Base-by-base conservation (phyloP, 1,284 basidiomycete genomes). In the Cronartium quercuum region DNA sequence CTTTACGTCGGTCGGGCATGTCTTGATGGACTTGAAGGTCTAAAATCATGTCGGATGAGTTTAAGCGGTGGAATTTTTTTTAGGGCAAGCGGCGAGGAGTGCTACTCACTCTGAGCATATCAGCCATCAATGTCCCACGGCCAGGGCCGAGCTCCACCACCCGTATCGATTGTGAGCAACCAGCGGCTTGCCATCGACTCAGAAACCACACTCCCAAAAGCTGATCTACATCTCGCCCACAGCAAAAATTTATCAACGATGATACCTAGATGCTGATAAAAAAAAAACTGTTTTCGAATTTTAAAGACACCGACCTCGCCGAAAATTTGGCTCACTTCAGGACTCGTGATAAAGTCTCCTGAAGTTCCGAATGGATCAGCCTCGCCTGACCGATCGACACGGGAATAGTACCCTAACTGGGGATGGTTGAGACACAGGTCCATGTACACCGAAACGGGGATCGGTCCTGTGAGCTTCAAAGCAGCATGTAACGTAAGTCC, bases 281-380 rank as follows among this genome's bases (percentile, higher is more conserved):
- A 18, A 18, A 0, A 41, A 29, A 34, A 2, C 6, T 62, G 7
- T 10, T 34, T 34, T 13, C 3, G 24, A 61, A 24, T 61, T 24
- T 61, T 61, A 12, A 21, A 60, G 21, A 60, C n/a, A 51, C 64
- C 76, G 80, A 94, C 93, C 88, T 99, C 95, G 77, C 96, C 96
- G 82, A 98, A 98, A 0, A 93, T 88, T 82, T 98, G 94, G 78
- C 88, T 91, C 70, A 99, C 97, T 81, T 99, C 96, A 1, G 96
- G 96, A 77, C 90, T 93, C 0, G 96, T 99, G 51, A 92, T 90
- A 80, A 98, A 99, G 83, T 99, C 96, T 2, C 96, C 96, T 42
- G 86, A 85, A 0, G 87, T 79, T 10, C 96, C 96, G 79, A 98
- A 91, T 60, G 71, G 71, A 47, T 75, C 71, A 12, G 64, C 35